Conservation (phyloP, 768 basidiomycete species). For the Lactarius akahatsu region DNA sequence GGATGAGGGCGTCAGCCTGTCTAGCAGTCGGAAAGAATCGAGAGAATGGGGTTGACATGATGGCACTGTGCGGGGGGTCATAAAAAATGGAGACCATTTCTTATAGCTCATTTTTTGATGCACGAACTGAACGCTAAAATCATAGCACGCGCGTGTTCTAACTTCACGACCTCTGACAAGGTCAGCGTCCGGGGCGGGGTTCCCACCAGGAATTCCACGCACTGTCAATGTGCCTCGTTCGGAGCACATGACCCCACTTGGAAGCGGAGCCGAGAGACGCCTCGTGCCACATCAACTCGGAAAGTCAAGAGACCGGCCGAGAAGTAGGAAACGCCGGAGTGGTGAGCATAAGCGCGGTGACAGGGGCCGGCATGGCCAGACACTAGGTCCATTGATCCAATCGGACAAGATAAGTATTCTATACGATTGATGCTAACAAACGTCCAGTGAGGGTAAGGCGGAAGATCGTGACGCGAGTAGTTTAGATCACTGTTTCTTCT, state of each 20-base stretch:
- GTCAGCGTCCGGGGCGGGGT: constrained; percentile 22
- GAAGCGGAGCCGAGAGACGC: constrained; percentile 21
- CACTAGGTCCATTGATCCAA: constrained; percentile 23
- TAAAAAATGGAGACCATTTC: neutral
- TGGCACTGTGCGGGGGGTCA: constrained; percentile 11
- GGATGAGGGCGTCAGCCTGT: neutral
- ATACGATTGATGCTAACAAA: constrained; percentile 27
- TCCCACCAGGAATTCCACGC: constrained; percentile 25
- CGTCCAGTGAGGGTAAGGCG: constrained; percentile 12
- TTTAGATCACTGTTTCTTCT: constrained; percentile 38
- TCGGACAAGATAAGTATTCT: constrained; percentile 25
- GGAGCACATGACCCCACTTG: constrained; percentile 11
- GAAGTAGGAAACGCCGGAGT: constrained; percentile 16
- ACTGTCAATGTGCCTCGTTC: constrained; percentile 21
- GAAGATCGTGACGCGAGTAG: constrained; percentile 17
- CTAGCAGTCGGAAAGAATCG: neutral
- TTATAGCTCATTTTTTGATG: constrained; percentile 21
- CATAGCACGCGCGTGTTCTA: constrained; percentile 13
- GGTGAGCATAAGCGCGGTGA: constrained; percentile 1
- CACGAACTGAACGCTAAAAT: constrained; percentile 9
- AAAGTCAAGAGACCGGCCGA: constrained; percentile 18
- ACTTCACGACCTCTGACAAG: constrained; percentile 10
- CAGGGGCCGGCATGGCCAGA: constrained; percentile 14
- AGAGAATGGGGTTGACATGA: constrained; percentile 14
- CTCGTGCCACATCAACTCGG: constrained; percentile 23